A percentile compares a stretch with the other conserved stretches of the same genome.
Conservation (phyloP, 306 rosid species). For the Fagus sylvatica region DNA sequence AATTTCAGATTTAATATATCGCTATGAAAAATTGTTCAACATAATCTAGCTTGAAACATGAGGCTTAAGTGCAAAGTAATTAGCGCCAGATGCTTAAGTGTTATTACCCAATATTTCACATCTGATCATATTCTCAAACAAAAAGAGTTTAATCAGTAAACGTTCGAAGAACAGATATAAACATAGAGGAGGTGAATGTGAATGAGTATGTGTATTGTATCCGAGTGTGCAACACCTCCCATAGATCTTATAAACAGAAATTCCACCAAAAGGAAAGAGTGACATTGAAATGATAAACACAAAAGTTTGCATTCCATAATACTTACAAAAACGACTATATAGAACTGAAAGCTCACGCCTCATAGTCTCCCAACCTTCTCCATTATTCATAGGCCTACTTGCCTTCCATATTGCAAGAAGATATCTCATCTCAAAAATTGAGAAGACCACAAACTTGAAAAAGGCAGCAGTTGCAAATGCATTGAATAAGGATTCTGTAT, state of each 20-base stretch:
- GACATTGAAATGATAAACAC: background rate
- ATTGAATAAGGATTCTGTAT: constrained; percentile 88
- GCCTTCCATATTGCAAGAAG: constrained; percentile 99
- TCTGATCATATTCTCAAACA: background rate
- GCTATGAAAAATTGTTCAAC: background rate
- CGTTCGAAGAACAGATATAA: background rate
- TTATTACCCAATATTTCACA: background rate
- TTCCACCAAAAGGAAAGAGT: background rate
- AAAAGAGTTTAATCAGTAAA: background rate
- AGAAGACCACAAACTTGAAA: constrained; percentile 96
- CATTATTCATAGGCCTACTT: constrained; percentile 77
- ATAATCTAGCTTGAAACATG: background rate
- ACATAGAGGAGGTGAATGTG: background rate
- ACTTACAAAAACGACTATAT: constrained; percentile 98
- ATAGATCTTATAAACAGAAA: background rate
- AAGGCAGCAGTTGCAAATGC: constrained; percentile 99
- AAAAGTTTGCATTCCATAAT: constrained; percentile 3
- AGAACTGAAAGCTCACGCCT: constrained; percentile 97
- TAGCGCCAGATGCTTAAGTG: background rate
- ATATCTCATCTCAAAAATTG: constrained; percentile 99
- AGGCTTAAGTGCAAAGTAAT: background rate
- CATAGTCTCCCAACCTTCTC: constrained; percentile 99
- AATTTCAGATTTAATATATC: no score
- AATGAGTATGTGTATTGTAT: background rate
- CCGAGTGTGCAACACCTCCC: background rate